Evolutionary conservation across 2,329 filamentous ascomycete species (phyloP), one percentile per base, ranked within the genome.

Genomic region (Pseudocercospora macadamiae): DNA sequence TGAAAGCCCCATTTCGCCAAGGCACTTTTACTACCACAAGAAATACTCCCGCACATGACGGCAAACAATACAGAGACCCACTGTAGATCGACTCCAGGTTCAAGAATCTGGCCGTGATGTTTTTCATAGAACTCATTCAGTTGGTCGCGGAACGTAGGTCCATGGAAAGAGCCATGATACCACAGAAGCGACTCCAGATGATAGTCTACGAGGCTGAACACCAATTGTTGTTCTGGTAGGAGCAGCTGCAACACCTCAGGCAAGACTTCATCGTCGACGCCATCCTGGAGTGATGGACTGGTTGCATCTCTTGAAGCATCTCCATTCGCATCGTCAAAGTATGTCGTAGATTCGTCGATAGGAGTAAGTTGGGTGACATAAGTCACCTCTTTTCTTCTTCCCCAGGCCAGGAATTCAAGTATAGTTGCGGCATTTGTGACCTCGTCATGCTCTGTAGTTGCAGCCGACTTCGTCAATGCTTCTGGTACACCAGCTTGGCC

Each of bases 361-460:
- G 52, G 52, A 18, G 49, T 32, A 8, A 54, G 56, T 16, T 54
- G 51, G 1, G 51, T 55, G 8, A 39, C 51, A 44, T 55, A 59
- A 6, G 53, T 28, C 16, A 59, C 56, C 47, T 59, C 44, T 36
- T 59, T 59, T 7, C 56, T 36, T 9, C 56, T 32, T 21, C 56
- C 56, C 56, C 56, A 59, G 3, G 56, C 56, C n/a, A 59, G n/a
- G 25, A 59, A 59, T 34, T 59, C 56, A 16, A 59, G 56, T 10
- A 59, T 55, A 1, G 56, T 59, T 10, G 56, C 56, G 21, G 56
- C 56, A n/a, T 59, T 54, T 12, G 36, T 44, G 21, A 59, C 42
- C 37, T 59, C 56, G 12, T 54, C 52, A 30, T 45, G 21, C 16
- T 54, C 37, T 6, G 21, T n/a, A 5, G 23, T 18, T 28, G 26